These are phyloP conservation scores for Laburnicola sp. DNA, from an alignment of 2,329 filamentous ascomycete species.

Conservation along the genomic window DNA sequence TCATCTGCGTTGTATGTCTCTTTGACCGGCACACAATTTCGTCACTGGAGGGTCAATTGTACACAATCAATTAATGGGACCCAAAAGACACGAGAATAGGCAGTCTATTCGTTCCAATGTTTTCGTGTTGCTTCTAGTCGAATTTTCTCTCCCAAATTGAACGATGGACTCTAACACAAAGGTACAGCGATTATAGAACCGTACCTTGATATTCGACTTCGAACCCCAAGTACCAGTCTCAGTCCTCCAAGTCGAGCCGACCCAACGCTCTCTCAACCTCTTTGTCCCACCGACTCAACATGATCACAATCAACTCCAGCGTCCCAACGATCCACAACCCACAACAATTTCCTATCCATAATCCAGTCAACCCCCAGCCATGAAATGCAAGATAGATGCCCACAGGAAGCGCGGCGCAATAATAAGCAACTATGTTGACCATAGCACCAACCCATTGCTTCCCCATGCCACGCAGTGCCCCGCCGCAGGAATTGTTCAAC, in stretches of 20 bases:
- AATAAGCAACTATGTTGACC: conserved; percentile 83
- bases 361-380: conserved; percentile 76
- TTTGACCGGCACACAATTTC: no score
- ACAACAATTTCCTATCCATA: conserved; percentile 82
- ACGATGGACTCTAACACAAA: no score
- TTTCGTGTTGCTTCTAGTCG: no score
- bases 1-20: no score
- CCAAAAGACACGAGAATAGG: no score
- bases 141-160: no score
- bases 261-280: conserved; percentile 1
- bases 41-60: no score
- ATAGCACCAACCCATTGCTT: conserved; percentile 80
- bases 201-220: no score
- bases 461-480: conserved; percentile 80
- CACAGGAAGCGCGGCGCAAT: conserved; percentile 76
- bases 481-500: conserved; percentile 81
- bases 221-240: no score
- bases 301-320: neutral
- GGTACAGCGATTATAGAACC: no score
- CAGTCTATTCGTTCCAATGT: no score
- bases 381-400: conserved; percentile 85
- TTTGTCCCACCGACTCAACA: conserved; percentile 5
- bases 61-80: no score
- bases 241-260: neutral
- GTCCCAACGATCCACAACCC: conserved; percentile 74